A percentile compares a stretch with the other conserved stretches of the same genome.
These are phyloP conservation scores for Septoria petroselini DNA, from an alignment of 2,329 filamentous ascomycete genomes.

Conservation along the genomic window DNA sequence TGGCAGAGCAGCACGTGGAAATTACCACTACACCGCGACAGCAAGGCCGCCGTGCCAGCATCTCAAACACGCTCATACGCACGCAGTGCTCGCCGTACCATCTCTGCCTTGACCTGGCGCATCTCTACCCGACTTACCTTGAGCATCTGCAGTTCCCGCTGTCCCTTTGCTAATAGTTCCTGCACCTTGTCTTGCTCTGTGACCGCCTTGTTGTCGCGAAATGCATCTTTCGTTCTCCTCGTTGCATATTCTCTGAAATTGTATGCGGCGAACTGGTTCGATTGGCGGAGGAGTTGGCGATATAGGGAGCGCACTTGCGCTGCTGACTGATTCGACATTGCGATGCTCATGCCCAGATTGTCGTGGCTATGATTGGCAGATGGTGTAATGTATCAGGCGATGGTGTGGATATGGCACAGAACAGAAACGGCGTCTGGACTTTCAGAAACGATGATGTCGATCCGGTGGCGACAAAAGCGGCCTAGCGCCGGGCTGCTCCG, in stretches of 20 bases:
- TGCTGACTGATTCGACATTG: constrained; percentile 26
- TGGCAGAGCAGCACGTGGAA: too few species aligned
- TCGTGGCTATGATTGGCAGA: neutral
- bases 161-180: constrained; percentile 81
- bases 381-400: neutral
- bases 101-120: too few species aligned
- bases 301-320: constrained; percentile 51
- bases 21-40: too few species aligned
- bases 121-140: constrained; percentile 63
- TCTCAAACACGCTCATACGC: too few species aligned
- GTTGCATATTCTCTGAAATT: constrained; percentile 98
- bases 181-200: constrained; percentile 74
- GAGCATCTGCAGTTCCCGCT: constrained; percentile 81
- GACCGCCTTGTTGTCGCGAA: constrained; percentile 73
- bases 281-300: constrained; percentile 83
- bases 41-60: neutral
- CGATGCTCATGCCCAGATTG: constrained; percentile 7
- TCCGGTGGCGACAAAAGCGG: too few species aligned
- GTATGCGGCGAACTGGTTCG: constrained; percentile 84
- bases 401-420: too few species aligned
- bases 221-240: constrained; percentile 85
- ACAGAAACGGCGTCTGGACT: too few species aligned
- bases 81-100: neutral
- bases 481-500: too few species aligned
- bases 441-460: too few species aligned